Base-by-base conservation (phyloP, 1,139 yeast species). In the Pneumocystis carinii region DNA sequence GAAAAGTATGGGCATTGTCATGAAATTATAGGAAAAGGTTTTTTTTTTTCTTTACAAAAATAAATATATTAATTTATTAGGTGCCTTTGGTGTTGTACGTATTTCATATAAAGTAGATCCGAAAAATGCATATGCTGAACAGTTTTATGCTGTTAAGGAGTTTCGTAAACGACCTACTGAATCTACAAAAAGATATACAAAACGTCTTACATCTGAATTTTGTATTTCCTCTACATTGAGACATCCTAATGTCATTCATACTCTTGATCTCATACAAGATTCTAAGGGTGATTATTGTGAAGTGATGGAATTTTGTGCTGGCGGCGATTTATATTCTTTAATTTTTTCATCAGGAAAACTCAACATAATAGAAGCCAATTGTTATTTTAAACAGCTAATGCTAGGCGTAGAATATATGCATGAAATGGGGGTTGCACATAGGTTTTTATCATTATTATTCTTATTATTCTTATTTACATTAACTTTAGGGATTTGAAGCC, bases 331-430 rank as follows among this genome's bases (percentile, higher is more conserved):
- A 38, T 76, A 76, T 65, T 72, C 78, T 29, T 69, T 76, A 63
- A 87, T 92, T 68, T 81, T 89, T 63, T 86, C 95, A 0, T 82
- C 90, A 29, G 96, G 95, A 24, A 87, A 85, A 70, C 77, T 92
- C 65, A 95, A 88, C 70, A 84, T 83, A 66, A 81, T 83, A 17
- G 97, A 92, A 74, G 96, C 97, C 5, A 97, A 92, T 74, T 92
- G 97, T 74, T 90, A 88, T 72, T 90, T 92, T 77, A 90, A 90
- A 73, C 97, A 92, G 72, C 77, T 92, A 63, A 82, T 92, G 64
- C 78, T 90, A 64, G 98, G 97, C 42, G 96, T 92, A 55, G 87
- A 84, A 64, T 92, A 90, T 76, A 89, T 92, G 95, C 98, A 92
- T 75, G 88, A 87, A 61, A 87, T 90, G 95, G 97, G 97, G 56